phyloP scores from a whole-genome alignment of 2,329 filamentous ascomycete species.

The Colletotrichum costaricense region DNA sequence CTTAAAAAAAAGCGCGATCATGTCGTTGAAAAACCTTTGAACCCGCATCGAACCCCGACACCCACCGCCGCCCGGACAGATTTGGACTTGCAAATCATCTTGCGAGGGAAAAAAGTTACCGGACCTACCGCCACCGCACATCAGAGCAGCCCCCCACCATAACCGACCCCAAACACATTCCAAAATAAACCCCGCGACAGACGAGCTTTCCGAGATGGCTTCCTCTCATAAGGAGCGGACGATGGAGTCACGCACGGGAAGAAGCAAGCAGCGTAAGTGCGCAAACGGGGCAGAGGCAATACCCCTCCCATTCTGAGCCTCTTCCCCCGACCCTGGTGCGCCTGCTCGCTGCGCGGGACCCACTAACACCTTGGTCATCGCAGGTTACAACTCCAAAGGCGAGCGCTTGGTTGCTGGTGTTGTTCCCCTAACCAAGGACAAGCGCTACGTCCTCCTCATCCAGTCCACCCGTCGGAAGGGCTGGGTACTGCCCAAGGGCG shows the following conservation, averaged over 20 bases:
- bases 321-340: slow-evolving; percentile 32
- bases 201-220: slow-evolving; percentile 30
- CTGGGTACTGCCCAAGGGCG: slow-evolving; percentile 98
- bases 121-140: slow-evolving; percentile 22
- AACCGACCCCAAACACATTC: slow-evolving; percentile 18
- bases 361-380: slow-evolving; percentile 50
- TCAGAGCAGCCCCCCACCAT: slow-evolving; percentile 22
- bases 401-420: slow-evolving; percentile 96
- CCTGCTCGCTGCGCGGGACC: slow-evolving; percentile 38
- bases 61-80: slow-evolving; percentile 7
- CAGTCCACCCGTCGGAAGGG: slow-evolving; percentile 90
- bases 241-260: slow-evolving; percentile 81
- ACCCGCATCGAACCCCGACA: slow-evolving; percentile 17
- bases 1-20: slow-evolving; percentile 30
- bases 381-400: slow-evolving; percentile 92
- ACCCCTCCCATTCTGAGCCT: slow-evolving; percentile 15
- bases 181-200: slow-evolving; percentile 17
- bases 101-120: slow-evolving; percentile 26
- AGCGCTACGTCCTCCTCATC: slow-evolving; percentile 89
- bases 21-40: slow-evolving; percentile 36
- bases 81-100: slow-evolving; percentile 22
- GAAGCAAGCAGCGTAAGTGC: slow-evolving; percentile 84
- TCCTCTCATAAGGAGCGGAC: slow-evolving; percentile 55
- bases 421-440: slow-evolving; percentile 88
- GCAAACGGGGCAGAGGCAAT: slow-evolving; percentile 29